Conservation (phyloP, 139 green algal species). For the Pleodorina starrii region DNA sequence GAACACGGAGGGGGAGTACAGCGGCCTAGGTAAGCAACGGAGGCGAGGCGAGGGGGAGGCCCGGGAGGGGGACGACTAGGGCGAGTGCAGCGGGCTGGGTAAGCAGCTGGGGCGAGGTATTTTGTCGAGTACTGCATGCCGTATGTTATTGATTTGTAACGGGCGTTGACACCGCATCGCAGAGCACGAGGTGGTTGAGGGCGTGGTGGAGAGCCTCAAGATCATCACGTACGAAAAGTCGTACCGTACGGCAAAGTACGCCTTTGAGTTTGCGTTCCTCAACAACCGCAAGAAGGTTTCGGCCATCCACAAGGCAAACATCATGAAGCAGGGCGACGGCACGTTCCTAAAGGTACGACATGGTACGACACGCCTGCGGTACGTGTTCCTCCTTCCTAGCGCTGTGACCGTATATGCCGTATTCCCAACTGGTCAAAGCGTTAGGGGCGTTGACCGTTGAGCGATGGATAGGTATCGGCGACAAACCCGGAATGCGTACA, state of each 20-base stretch:
- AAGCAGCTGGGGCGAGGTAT: background rate
- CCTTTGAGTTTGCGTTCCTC: slow-evolving; percentile 92
- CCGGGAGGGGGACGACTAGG: background rate
- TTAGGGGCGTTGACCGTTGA: too few relatives aligned
- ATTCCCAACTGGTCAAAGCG: too few relatives aligned
- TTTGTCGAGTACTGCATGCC: too few relatives aligned
- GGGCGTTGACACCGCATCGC: too few relatives aligned
- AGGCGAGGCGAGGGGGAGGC: background rate
- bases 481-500: too few relatives aligned
- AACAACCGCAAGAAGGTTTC: slow-evolving; percentile 88
- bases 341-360: slow-evolving; percentile 67
- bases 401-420: too few relatives aligned
- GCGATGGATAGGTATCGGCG: too few relatives aligned
- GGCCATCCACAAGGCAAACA: slow-evolving; percentile 93
- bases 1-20: slow-evolving; percentile 97
- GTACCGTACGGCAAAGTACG: slow-evolving; percentile 89
- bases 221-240: slow-evolving; percentile 92
- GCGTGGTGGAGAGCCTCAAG: slow-evolving; percentile 94
- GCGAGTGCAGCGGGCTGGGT: background rate
- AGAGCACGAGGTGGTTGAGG: slow-evolving; percentile 94
- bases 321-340: slow-evolving; percentile 91
- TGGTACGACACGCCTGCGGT: background rate
- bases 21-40: slow-evolving; percentile 79
- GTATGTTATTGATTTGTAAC: too few relatives aligned
- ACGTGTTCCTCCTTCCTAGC: too few relatives aligned